Percentiles rank a stretch among this genome's conserved stretches.
These are phyloP conservation scores for Colletotrichum spaethianum DNA, from an alignment of 2,329 filamentous ascomycete genomes.

Conservation along the genomic window DNA sequence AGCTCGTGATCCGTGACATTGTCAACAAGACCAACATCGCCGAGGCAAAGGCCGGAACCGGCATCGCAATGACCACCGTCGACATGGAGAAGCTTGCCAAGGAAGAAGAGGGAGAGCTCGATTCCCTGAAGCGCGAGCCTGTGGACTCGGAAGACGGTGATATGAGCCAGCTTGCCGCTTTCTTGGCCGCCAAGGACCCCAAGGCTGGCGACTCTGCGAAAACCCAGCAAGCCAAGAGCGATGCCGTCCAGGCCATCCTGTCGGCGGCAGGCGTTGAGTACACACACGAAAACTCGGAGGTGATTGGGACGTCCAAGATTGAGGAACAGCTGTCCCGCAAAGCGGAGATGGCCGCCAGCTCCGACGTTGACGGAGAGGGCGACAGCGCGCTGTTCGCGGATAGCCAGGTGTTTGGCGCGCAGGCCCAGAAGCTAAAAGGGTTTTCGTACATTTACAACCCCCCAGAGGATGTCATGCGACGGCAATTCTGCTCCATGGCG, in stretches of 20 bases:
- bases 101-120: conserved; percentile 63
- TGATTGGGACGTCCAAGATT: conserved; percentile 92
- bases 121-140: conserved; percentile 60
- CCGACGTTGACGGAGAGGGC: conserved; percentile 60
- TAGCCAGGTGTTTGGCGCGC: conserved; percentile 52
- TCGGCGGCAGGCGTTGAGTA: conserved; percentile 92
- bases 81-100: conserved; percentile 75
- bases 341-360: conserved; percentile 74
- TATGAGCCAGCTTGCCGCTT: conserved; percentile 69
- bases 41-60: conserved; percentile 88
- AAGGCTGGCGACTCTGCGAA: conserved; percentile 58
- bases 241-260: conserved; percentile 91
- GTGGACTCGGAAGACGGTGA: conserved; percentile 69
- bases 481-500: conserved; percentile 95
- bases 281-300: conserved; percentile 96
- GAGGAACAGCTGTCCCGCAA: conserved; percentile 86
- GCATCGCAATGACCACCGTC: conserved; percentile 84
- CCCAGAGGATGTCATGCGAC: conserved; percentile 77
- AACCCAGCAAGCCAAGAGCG: conserved; percentile 68
- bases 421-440: conserved; percentile 24
- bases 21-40: conserved; percentile 99
- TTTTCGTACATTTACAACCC: conserved; percentile 73
- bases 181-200: conserved; percentile 57
- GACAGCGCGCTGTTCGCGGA: conserved; percentile 72
- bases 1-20: conserved; percentile 90